A percentile compares a stretch with the other conserved stretches of the same genome.
These are phyloP conservation scores for Rhododendron vialii DNA, from an alignment of 148 eudicot genomes.

Conservation along the genomic window DNA sequence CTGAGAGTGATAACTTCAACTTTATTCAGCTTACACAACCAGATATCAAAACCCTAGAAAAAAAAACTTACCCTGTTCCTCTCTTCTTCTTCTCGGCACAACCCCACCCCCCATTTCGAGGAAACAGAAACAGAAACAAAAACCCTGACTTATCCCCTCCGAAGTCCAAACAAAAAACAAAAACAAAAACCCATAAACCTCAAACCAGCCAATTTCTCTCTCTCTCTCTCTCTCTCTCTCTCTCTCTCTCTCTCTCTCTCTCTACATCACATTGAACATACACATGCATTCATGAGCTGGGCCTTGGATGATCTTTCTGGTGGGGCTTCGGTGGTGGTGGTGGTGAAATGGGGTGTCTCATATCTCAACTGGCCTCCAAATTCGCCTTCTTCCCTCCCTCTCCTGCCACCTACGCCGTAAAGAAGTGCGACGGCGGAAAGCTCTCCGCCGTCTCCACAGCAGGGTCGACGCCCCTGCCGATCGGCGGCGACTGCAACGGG, in stretches of 20 bases:
- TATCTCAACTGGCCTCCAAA: conserved; percentile 79
- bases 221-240: background rate
- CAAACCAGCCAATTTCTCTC: background rate
- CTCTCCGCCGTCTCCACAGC: conserved; percentile 58
- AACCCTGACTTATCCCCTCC: no score
- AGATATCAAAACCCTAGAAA: background rate
- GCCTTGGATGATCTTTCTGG: conserved; percentile 13
- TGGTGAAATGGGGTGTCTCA: conserved; percentile 62
- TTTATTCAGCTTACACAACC: background rate
- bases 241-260: background rate
- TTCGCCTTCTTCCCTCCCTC: conserved; percentile 94
- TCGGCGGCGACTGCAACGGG: conserved; percentile 43
- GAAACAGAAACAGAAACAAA: no score
- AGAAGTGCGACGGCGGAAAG: conserved; percentile 63
- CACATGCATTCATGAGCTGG: conserved; percentile 71
- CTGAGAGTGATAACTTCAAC: no score
- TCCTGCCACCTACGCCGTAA: conserved; percentile 79
- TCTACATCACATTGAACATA: background rate
- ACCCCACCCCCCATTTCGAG: no score
- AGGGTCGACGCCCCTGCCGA: conserved; percentile 44
- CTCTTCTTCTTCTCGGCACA: background rate
- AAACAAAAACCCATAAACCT: background rate
- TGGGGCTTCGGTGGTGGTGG: conserved; percentile 5
- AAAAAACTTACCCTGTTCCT: background rate
- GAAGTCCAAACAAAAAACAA: no score